These are phyloP conservation scores for Musa beccarii DNA, from an alignment of 176 grass and related monocot species.

Conservation along the genomic window DNA sequence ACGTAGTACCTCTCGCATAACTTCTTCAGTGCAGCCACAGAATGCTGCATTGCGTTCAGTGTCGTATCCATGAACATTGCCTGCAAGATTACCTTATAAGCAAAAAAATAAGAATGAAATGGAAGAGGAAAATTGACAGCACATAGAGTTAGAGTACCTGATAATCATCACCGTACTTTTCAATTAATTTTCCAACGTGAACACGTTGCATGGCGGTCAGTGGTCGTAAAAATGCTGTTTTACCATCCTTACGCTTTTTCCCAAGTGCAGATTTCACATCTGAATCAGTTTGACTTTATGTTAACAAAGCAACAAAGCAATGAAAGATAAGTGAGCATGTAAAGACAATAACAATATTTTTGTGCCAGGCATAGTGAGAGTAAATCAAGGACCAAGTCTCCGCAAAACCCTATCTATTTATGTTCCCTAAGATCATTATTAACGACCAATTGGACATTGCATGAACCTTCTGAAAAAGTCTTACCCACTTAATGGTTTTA, in stretches of 20 bases:
- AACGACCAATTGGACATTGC: too few species aligned
- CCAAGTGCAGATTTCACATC: constrained; percentile 86
- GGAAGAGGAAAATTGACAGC: background rate
- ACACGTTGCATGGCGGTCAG: constrained; percentile 64
- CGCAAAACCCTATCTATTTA: too few species aligned
- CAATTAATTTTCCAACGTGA: constrained; percentile 63
- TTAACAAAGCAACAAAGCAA: too few species aligned
- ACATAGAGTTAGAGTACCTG: constrained; percentile 37
- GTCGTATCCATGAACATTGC: constrained; percentile 96
- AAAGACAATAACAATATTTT: too few species aligned
- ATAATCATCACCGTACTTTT: constrained; percentile 74
- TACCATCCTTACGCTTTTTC: constrained; percentile 71
- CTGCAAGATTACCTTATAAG: constrained; percentile 35
- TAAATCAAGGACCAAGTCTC: too few species aligned
- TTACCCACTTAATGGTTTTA: too few species aligned
- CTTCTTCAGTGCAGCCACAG: constrained; percentile 57
- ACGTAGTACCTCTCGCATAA: constrained; percentile 61
- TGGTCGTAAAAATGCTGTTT: constrained; percentile 53
- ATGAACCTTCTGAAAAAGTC: too few species aligned
- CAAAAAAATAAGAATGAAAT: background rate
- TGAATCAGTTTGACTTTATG: constrained; percentile 8
- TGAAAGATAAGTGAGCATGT: too few species aligned
- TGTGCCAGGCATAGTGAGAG: too few species aligned
- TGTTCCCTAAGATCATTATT: too few species aligned
- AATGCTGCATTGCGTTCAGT: constrained; percentile 86